Evolutionary conservation across 192 early-diverging fungal genomes (phyloP).

Genomic region (Backusella circina): DNA sequence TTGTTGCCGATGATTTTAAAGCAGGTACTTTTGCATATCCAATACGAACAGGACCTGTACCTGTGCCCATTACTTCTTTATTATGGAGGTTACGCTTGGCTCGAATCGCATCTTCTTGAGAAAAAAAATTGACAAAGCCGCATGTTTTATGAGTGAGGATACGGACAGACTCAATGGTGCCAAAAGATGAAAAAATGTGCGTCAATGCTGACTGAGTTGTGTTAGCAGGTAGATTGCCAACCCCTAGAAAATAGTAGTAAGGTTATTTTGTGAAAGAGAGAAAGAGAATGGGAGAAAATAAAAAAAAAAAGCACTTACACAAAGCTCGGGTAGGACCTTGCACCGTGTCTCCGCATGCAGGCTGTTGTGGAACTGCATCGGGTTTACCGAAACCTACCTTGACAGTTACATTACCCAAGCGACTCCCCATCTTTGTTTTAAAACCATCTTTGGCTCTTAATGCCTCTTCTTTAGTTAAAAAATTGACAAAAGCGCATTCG

Average conservation of each 20-base stretch:
- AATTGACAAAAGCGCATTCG: slow-evolving; percentile 96
- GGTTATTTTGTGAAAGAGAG: neutral
- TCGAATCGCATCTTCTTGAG: slow-evolving; percentile 85
- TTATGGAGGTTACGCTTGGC: slow-evolving; percentile 87
- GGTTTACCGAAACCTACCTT: slow-evolving; percentile 81
- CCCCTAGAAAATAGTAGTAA: slow-evolving; percentile 51
- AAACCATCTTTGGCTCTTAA: slow-evolving; percentile 77
- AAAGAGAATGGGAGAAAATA: neutral
- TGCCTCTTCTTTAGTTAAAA: slow-evolving; percentile 80
- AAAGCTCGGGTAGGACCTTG: slow-evolving; percentile 66
- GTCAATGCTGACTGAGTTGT: slow-evolving; percentile 71
- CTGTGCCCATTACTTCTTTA: slow-evolving; percentile 77
- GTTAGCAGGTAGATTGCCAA: slow-evolving; percentile 89
- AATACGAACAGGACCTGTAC: slow-evolving; percentile 74
- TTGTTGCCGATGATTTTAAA: slow-evolving; percentile 36
- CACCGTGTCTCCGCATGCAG: slow-evolving; percentile 1
- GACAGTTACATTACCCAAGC: slow-evolving; percentile 63
- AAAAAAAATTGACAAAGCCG: slow-evolving; percentile 95
- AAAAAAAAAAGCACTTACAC: slow-evolving; percentile 47
- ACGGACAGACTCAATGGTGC: slow-evolving; percentile 89
- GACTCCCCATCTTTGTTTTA: slow-evolving; percentile 58
- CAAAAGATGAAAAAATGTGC: slow-evolving; percentile 74
- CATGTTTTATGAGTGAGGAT: slow-evolving; percentile 96
- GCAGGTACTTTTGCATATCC: slow-evolving; percentile 95
- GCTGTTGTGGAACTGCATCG: slow-evolving; percentile 33